These are phyloP conservation scores for Amoebophrya sp. DNA, from an alignment of 169 alveolate species.

Conservation along the genomic window DNA sequence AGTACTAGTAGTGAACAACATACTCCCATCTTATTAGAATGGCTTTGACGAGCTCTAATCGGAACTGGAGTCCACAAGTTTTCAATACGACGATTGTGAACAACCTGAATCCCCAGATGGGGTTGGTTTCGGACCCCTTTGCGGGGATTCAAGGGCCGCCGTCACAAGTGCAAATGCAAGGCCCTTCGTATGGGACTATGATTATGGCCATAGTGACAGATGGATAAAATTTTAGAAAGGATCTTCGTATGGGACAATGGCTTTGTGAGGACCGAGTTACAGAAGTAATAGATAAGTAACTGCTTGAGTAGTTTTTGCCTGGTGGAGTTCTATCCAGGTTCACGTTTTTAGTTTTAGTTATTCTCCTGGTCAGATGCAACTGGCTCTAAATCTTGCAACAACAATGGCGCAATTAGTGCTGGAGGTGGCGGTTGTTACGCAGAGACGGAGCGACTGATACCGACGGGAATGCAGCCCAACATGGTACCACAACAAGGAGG, in stretches of 20 bases:
- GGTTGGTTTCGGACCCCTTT: too few relatives aligned
- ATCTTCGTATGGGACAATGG: too few relatives aligned
- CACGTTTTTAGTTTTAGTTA: background rate
- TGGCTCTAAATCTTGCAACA: background rate
- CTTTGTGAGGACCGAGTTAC: too few relatives aligned
- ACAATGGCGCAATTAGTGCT: background rate
- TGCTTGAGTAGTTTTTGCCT: too few relatives aligned
- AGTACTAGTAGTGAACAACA: background rate
- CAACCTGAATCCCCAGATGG: too few relatives aligned
- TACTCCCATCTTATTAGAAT: background rate
- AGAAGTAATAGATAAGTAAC: too few relatives aligned
- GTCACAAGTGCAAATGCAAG: too few relatives aligned
- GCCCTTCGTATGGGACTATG: too few relatives aligned
- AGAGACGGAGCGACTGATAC: background rate
- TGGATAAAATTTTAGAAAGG: too few relatives aligned
- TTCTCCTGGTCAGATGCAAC: background rate
- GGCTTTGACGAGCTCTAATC: background rate
- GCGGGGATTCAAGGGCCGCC: too few relatives aligned
- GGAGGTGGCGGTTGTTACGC: background rate
- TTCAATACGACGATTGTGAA: too few relatives aligned
- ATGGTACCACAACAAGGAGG: background rate
- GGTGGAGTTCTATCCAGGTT: background rate
- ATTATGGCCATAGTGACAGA: too few relatives aligned
- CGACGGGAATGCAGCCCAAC: background rate
- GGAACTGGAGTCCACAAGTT: background rate